Conservation (phyloP, 2,329 filamentous ascomycete genomes). For the Neophaeococcomyces aloes region DNA sequence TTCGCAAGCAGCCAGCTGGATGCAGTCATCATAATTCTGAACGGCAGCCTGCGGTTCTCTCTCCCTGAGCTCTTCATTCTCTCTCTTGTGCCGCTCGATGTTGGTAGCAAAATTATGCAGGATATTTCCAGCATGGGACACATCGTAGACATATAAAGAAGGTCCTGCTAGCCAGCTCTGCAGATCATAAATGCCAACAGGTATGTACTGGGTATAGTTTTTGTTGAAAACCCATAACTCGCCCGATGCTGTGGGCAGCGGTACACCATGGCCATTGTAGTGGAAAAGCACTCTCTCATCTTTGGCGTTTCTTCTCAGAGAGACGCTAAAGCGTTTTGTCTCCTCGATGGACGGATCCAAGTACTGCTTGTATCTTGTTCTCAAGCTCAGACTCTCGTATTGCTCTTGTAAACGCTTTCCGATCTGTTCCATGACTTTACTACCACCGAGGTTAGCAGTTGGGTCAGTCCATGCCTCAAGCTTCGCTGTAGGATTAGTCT, state of each 20-base stretch:
- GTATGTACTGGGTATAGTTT: conserved; percentile 97
- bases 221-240: conserved; percentile 99
- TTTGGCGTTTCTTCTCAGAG: conserved; percentile 80
- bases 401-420: conserved; percentile 92
- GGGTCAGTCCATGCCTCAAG: conserved; percentile 97
- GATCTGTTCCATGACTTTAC: conserved; percentile 85
- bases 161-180: conserved; percentile 93
- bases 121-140: conserved; percentile 91
- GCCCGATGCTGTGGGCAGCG: conserved; percentile 85
- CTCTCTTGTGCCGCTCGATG: conserved; percentile 85
- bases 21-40: conserved; percentile 67
- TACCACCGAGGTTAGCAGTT: conserved; percentile 61
- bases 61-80: conserved; percentile 65
- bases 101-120: conserved; percentile 90
- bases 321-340: conserved; percentile 91
- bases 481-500: conserved; percentile 85
- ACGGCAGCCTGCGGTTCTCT: conserved; percentile 60
- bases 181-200: conserved; percentile 86
- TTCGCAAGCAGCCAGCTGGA: conserved; percentile 84
- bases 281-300: conserved; percentile 95
- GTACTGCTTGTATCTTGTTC: conserved; percentile 96
- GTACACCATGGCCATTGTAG: conserved; percentile 96
- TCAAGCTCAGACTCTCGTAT: conserved; percentile 87
- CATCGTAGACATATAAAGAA: conserved; percentile 95
- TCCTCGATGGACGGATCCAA: conserved; percentile 94